Percentiles rank a stretch among this genome's conserved stretches.
These are phyloP conservation scores for Chrysopogon serrulatus DNA, from an alignment of 176 grass and related monocot genomes.

Conservation along the genomic window DNA sequence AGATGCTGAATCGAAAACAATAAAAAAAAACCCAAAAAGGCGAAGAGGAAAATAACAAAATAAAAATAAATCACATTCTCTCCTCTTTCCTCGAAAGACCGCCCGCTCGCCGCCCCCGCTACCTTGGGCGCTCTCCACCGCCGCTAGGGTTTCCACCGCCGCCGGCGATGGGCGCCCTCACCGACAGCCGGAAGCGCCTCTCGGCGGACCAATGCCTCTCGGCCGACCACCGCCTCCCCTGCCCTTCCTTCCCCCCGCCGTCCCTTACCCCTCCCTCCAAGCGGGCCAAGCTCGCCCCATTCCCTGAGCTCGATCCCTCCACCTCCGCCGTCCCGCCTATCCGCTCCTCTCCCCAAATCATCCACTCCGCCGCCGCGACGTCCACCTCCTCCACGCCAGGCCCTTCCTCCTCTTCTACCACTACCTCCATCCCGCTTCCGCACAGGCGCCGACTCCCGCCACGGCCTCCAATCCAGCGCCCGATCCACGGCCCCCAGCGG, in stretches of 20 bases:
- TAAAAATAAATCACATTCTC: neutral
- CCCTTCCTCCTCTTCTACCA: neutral
- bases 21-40: neutral
- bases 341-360: neutral
- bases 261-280: slow-evolving; percentile 13
- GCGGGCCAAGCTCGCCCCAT: slow-evolving; percentile 6
- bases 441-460: slow-evolving; percentile 25
- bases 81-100: neutral
- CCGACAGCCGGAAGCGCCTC: slow-evolving; percentile 78
- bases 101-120: neutral
- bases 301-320: neutral
- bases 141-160: slow-evolving; percentile 44
- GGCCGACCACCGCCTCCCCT: slow-evolving; percentile 30
- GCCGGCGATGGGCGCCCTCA: slow-evolving; percentile 64
- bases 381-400: neutral
- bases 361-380: neutral
- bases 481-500: slow-evolving; percentile 51
- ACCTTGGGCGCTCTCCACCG: neutral
- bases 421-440: neutral
- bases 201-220: slow-evolving; percentile 41
- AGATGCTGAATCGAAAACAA: neutral
- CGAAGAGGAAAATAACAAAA: neutral
- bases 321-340: neutral
- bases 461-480: slow-evolving; percentile 1
- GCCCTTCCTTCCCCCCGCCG: neutral